phyloP scores from a whole-genome alignment of 441 rosid genomes.

The Gossypium davidsonii region DNA sequence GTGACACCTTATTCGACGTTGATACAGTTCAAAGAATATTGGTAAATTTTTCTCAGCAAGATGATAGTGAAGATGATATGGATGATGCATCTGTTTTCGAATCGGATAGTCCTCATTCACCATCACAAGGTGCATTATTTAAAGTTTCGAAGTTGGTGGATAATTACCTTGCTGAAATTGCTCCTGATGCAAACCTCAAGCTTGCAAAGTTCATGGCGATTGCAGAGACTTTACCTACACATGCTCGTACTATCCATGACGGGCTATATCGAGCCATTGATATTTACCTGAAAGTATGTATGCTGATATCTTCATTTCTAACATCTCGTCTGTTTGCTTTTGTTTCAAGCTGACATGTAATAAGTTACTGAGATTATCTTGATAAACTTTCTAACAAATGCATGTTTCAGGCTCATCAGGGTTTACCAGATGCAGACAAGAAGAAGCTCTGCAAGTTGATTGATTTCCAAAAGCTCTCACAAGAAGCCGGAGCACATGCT shows the following conservation, averaged over 20 bases:
- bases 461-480: slow-evolving; percentile 94
- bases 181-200: slow-evolving; percentile 89
- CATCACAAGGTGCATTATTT: slow-evolving; percentile 74
- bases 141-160: slow-evolving; percentile 87
- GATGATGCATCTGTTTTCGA: slow-evolving; percentile 80
- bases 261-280: slow-evolving; percentile 91
- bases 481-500: slow-evolving; percentile 94
- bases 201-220: slow-evolving; percentile 78
- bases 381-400: slow-evolving; percentile 8
- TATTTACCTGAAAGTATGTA: slow-evolving; percentile 74
- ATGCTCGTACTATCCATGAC: slow-evolving; percentile 85
- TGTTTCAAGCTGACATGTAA: slow-evolving; percentile 6
- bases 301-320: slow-evolving; percentile 7
- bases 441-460: slow-evolving; percentile 72
- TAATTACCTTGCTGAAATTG: slow-evolving; percentile 90
- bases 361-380: not conserved
- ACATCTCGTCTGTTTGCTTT: not conserved
- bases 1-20: slow-evolving; percentile 83
- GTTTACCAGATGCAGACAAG: slow-evolving; percentile 69
- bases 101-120: slow-evolving; percentile 71
- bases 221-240: slow-evolving; percentile 80
- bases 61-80: slow-evolving; percentile 77
- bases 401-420: slow-evolving; percentile 65
- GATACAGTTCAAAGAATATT: slow-evolving; percentile 88
- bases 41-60: slow-evolving; percentile 92